Evolutionary conservation across 108 stramenopile genomes (phyloP), one percentile per base, ranked within the genome.

Genomic region (Schizochytrium sp.): DNA sequence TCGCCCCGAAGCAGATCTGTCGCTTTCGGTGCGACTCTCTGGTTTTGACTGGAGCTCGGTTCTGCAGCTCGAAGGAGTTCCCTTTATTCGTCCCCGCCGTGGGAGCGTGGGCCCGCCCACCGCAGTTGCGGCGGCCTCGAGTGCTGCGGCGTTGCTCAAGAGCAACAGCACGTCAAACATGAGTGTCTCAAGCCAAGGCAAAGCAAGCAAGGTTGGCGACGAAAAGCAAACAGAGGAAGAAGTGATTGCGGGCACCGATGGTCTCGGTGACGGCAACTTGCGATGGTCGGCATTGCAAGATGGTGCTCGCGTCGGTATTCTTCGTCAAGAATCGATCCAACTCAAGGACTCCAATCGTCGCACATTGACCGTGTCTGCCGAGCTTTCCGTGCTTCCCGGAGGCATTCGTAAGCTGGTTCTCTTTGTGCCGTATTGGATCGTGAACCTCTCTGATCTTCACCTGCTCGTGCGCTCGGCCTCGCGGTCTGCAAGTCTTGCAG

Each of bases 341-440:
- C 76, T 83, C 4, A 83, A 83, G 23, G 76, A 83, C 4, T 47
- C 76, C 16, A 83, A 83, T 34, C 76, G 76, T 12, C 45, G 76
- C 45, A 53, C 76, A 3, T 23, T 83, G 6, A 83, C 48, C 4
- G 76, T 83, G 19, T 83, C 48, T 53, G 76, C 51, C 18, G 76
- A 83, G 76, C n/a, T 83, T 25, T 47, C 45, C 12, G 48, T 53
- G 0, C 76, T 83, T 25, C 76, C 76, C 0, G 76, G 76, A 12
- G 76, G 76, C 16, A 53, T 53, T 1, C 76, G 76, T 1, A 83
- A 83, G 51, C 48, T 83, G 16, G 76, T 83, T 16, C 25, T 83
- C 19, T 83, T 21, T 83, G 76, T 83, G n/a, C 76, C 76, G 19
- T 83, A 83, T 45, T 83, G 76, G 76, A 83, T 83, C 4, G 76